Evolutionary conservation across 2,329 filamentous ascomycete species (phyloP).

Genomic region (Botrytis pseudocinerea): DNA sequence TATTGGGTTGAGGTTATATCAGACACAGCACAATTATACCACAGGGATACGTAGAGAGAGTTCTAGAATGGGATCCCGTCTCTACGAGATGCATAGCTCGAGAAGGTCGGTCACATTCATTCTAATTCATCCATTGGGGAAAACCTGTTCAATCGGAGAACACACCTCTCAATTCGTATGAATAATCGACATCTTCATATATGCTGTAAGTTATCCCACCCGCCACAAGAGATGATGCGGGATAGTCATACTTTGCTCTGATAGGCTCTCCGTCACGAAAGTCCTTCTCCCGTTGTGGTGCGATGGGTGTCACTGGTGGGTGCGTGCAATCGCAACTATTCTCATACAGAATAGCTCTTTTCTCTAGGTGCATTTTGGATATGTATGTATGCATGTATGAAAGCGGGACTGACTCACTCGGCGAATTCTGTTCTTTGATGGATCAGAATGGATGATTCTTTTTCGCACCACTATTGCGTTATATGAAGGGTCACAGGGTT

Average conservation of each 20-base stretch:
- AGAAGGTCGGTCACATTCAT: background rate
- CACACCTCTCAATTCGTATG: background rate
- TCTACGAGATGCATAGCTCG: background rate
- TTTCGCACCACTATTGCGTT: background rate
- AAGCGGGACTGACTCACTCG: conserved; percentile 9
- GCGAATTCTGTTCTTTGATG: background rate
- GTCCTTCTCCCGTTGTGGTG: background rate
- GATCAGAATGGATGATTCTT: background rate
- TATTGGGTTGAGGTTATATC: background rate
- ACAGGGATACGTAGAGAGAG: background rate
- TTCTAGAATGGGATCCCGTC: background rate
- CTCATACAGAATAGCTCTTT: background rate
- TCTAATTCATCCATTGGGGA: background rate
- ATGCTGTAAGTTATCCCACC: background rate
- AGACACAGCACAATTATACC: no score
- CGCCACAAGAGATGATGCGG: background rate
- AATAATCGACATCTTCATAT: background rate
- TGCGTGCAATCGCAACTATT: background rate
- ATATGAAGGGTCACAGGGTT: conserved; percentile 5
- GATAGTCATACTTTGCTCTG: background rate
- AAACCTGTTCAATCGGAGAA: background rate
- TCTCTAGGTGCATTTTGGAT: background rate
- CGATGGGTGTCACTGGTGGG: background rate
- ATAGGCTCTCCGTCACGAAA: conserved; percentile 19
- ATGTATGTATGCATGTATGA: background rate